A percentile compares a stretch with the other conserved stretches of the same genome.
These are phyloP conservation scores for Gaultheria prostrata DNA, from an alignment of 148 eudicot species.

Conservation along the genomic window DNA sequence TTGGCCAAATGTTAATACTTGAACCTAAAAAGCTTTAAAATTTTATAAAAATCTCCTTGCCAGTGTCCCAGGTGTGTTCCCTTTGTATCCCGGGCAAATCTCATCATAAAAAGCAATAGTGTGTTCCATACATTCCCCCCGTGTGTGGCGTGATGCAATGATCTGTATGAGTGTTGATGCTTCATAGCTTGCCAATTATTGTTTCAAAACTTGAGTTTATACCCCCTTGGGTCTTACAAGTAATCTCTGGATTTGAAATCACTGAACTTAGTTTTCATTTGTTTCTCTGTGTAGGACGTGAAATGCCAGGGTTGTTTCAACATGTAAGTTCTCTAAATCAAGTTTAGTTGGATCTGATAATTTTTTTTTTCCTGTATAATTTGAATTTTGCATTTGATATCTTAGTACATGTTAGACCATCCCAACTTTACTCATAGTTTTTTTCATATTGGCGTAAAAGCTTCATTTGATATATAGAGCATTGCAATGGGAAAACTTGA, in stretches of 20 bases:
- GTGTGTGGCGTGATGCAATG: too few species aligned
- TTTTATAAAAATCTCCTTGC: too few species aligned
- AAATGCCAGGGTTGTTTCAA: constrained; percentile 30
- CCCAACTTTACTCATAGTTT: neutral
- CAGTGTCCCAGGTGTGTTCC: too few species aligned
- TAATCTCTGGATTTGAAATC: neutral
- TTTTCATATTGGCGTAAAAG: neutral
- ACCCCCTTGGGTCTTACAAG: neutral
- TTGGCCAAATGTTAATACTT: too few species aligned
- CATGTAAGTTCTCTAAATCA: constrained; percentile 21
- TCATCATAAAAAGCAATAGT: too few species aligned
- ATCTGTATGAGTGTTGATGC: too few species aligned
- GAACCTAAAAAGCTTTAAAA: too few species aligned
- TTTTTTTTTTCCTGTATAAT: too few species aligned
- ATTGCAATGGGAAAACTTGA: neutral
- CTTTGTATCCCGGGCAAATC: too few species aligned
- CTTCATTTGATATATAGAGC: neutral
- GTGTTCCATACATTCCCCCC: too few species aligned
- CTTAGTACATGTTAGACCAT: neutral
- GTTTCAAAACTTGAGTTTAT: neutral
- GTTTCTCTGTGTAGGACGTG: constrained; percentile 22
- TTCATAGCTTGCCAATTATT: neutral
- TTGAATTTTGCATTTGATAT: neutral
- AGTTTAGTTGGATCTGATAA: neutral
- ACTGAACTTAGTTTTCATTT: neutral